Base-by-base conservation (phyloP, 768 basidiomycete genomes). In the Tricholoma flavovirens region DNA sequence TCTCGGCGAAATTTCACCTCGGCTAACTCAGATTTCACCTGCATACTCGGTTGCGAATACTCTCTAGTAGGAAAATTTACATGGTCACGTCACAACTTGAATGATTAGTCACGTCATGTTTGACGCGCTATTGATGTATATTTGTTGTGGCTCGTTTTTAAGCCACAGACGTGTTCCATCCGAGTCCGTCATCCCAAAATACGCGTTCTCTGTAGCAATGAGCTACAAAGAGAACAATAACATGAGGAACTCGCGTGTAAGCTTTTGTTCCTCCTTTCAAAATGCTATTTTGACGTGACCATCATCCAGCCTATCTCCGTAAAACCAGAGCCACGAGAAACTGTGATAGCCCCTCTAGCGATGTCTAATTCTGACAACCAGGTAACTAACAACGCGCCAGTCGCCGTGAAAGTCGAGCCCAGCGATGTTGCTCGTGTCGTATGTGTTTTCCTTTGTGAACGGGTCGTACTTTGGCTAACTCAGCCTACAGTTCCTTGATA, bases 341-440 rank as follows among this genome's bases (percentile, higher is more conserved):
- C 56, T 36, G 50, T 46, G 29, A 57, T 60, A 55, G 14, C 56
- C 14, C 57, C 59, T 17, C 52, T 59, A 43, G 54, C 36, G 32
- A 53, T 48, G 21, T 56, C 42, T 10, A 50, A 56, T 21, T 60
- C 40, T n/a, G 43, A 53, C 8, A 61, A 58, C 26, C 50, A 58
- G 5, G 58, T 58, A 26, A 38, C 26, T 19, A 33, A 40, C 45
- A 50, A 35, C 53, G 29, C 54, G 42, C 9, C 30, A 22, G 22
- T 17, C n/a, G 22, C 21, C 29, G 67, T 73, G 10, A 75, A 77
- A 56, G 40, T 65, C 5, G 74, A 75, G 56, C 63, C 62, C 19
- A 57, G 43, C 29, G 73, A 73, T 58, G 59, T 58, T 10, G 59
- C 65, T 24, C 65, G 64, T 38, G 60, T 67, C 15, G 67, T 71